phyloP scores from a whole-genome alignment of 192 early-diverging fungal genomes.

The Coemansia sp. region DNA sequence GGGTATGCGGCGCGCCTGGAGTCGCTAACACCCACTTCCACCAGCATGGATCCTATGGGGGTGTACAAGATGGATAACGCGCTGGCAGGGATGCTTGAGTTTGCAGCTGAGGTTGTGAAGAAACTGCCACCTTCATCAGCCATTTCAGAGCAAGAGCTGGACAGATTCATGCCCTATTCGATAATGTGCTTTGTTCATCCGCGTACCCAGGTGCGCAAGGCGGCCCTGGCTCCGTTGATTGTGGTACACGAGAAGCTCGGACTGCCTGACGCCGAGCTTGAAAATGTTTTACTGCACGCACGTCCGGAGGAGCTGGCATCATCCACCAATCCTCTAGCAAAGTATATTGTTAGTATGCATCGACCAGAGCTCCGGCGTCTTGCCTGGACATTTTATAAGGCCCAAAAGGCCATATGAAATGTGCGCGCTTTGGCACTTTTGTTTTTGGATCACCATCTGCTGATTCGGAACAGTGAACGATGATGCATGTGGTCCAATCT shows the following conservation, averaged over 20 bases:
- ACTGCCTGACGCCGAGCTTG: slow-evolving; percentile 28
- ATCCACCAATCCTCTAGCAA: slow-evolving; percentile 38
- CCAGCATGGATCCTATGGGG: slow-evolving; percentile 44
- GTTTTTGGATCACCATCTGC: no score
- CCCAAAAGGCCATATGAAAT: background rate
- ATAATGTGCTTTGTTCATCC: slow-evolving; percentile 42
- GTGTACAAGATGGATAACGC: slow-evolving; percentile 53
- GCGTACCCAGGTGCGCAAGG: slow-evolving; percentile 53
- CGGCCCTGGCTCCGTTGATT: slow-evolving; percentile 42
- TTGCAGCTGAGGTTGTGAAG: slow-evolving; percentile 37
- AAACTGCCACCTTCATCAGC: slow-evolving; percentile 27
- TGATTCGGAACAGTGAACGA: no score
- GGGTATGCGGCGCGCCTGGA: slow-evolving; percentile 28
- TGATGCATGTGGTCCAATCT: no score
- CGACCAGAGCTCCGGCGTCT: slow-evolving; percentile 45
- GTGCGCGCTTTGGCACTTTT: background rate
- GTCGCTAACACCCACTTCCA: slow-evolving; percentile 12
- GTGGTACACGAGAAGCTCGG: slow-evolving; percentile 32
- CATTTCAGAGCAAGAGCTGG: slow-evolving; percentile 28
- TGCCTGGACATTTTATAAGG: slow-evolving; percentile 36
- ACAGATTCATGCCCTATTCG: slow-evolving; percentile 42
- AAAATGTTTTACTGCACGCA: slow-evolving; percentile 37
- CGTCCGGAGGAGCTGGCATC: slow-evolving; percentile 18
- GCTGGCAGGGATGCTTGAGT: slow-evolving; percentile 52
- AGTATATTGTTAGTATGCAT: slow-evolving; percentile 29